Percentiles rank a stretch among this genome's conserved stretches.
Conservation (phyloP, 2,329 filamentous ascomycete species). For the Botrytis galanthina region DNA sequence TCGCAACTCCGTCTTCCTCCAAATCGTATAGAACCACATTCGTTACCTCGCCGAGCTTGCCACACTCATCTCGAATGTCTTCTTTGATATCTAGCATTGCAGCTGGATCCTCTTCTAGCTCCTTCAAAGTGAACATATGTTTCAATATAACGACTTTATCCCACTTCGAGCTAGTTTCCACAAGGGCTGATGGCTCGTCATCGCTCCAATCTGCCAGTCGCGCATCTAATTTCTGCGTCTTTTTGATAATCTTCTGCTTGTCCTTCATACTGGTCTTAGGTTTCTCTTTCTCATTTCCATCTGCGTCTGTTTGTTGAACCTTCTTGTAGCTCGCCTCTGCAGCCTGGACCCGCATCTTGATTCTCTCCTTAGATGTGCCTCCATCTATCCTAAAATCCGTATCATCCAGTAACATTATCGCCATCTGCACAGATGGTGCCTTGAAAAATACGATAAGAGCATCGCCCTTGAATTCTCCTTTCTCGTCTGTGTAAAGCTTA, state of each 20-base stretch:
- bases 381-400: slow-evolving; percentile 70
- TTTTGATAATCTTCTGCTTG: slow-evolving; percentile 85
- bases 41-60: slow-evolving; percentile 81
- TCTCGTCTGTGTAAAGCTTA: slow-evolving; percentile 83
- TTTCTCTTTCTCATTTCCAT: slow-evolving; percentile 45
- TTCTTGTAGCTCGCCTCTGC: slow-evolving; percentile 93
- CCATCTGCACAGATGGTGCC: slow-evolving; percentile 85
- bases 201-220: slow-evolving; percentile 95
- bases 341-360: slow-evolving; percentile 74
- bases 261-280: slow-evolving; percentile 60
- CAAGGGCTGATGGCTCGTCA: slow-evolving; percentile 65
- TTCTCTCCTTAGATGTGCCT: slow-evolving; percentile 44
- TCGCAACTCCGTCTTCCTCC: slow-evolving; percentile 80
- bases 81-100: slow-evolving; percentile 89
- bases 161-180: slow-evolving; percentile 57
- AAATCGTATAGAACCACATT: slow-evolving; percentile 89
- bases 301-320: slow-evolving; percentile 61
- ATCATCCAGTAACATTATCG: slow-evolving; percentile 77
- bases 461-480: slow-evolving; percentile 88
- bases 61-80: slow-evolving; percentile 87
- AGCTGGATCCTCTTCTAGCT: slow-evolving; percentile 80
- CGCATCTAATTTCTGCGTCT: slow-evolving; percentile 86
- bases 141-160: slow-evolving; percentile 85
- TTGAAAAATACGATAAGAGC: slow-evolving; percentile 93
- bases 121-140: slow-evolving; percentile 86